Base-by-base conservation (phyloP, 768 basidiomycete species). In the Trametes villosa region DNA sequence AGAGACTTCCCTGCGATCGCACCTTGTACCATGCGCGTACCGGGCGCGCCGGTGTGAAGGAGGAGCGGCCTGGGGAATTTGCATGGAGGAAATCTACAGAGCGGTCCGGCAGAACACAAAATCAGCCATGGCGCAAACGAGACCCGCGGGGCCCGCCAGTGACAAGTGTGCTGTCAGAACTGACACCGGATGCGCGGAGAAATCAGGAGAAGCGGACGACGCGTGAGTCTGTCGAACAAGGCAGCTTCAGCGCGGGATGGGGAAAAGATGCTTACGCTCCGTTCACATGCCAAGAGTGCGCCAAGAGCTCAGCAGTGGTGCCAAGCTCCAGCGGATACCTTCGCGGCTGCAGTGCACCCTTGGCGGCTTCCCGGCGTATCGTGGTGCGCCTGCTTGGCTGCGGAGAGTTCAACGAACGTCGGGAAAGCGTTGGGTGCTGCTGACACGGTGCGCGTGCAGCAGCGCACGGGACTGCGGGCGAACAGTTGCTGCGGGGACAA, bases 261-360 rank as follows among this genome's bases (percentile, higher is more conserved):
- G 38, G 33, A 24, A 0, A n/a, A 40, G 22, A 33, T 12, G 20
- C 54, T 18, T 26, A 49, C 30, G 49, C 26, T 33, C 18, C 26
- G 20, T 56, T 56, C 53, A 30, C 60, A 62, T 57, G 60, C 53
- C 60, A 62, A 62, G 60, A 11, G 22, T 8, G 18, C 18, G 60
- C 60, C 54, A 62, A 62, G 60, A n/a, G 31, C 49, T 42, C 8
- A 13, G 24, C n/a, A 17, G 36, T 29, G 13, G 18, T 40, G 60
- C 60, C 60, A 57, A 57, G 60, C 31, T 30, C 31, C 33, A 9
- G 27, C 26, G 33, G 0, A 41, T 12, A 31, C 42, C 31, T 34
- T 12, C 29, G 8, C 12, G 45, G 34, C 34, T 5, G 17, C 36
- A 24, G 24, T 22, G 12, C 36, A 24, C 22, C 50, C 50, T 52